Conservation (phyloP, 768 basidiomycete species). For the Lactarius akahatsu region DNA sequence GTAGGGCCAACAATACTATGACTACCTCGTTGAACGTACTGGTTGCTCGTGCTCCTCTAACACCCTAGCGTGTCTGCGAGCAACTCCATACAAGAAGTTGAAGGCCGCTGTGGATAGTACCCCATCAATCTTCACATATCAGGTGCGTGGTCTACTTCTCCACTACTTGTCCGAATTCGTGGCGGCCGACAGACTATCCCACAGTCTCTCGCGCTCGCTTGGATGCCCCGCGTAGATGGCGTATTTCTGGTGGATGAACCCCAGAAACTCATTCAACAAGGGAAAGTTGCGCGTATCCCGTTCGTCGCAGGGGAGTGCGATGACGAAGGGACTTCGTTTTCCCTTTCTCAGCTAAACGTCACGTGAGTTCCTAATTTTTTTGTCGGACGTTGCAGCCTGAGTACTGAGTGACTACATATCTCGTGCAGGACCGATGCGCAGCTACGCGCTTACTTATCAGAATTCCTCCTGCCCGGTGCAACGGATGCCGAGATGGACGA, state of each 20-base stretch:
- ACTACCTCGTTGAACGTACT: constrained; percentile 40
- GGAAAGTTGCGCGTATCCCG: constrained; percentile 36
- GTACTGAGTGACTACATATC: too few species aligned
- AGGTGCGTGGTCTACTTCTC: constrained; percentile 28
- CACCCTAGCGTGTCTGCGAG: constrained; percentile 45
- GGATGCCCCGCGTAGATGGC: constrained; percentile 43
- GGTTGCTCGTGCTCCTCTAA: constrained; percentile 40
- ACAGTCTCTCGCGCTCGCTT: constrained; percentile 36
- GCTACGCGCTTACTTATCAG: constrained; percentile 16
- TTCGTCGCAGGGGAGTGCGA: constrained; percentile 34
- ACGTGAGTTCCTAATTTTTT: constrained; percentile 26
- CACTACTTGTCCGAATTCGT: neutral
- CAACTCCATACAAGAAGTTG: constrained; percentile 36
- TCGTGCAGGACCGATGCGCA: constrained; percentile 26
- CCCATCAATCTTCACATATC: constrained; percentile 35
- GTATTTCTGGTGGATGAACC: constrained; percentile 40
- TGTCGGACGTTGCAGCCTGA: too few species aligned
- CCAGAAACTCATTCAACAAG: constrained; percentile 36
- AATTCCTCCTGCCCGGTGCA: constrained; percentile 11
- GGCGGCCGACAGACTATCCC: neutral
- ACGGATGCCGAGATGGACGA: constrained; percentile 18
- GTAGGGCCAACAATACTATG: constrained; percentile 40
- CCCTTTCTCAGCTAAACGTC: constrained; percentile 30
- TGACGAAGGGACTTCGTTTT: constrained; percentile 35
- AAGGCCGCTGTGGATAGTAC: constrained; percentile 36